Evolutionary conservation across 1,284 basidiomycete genomes (phyloP).

Genomic region (Sanguinoderma infundibulare): DNA sequence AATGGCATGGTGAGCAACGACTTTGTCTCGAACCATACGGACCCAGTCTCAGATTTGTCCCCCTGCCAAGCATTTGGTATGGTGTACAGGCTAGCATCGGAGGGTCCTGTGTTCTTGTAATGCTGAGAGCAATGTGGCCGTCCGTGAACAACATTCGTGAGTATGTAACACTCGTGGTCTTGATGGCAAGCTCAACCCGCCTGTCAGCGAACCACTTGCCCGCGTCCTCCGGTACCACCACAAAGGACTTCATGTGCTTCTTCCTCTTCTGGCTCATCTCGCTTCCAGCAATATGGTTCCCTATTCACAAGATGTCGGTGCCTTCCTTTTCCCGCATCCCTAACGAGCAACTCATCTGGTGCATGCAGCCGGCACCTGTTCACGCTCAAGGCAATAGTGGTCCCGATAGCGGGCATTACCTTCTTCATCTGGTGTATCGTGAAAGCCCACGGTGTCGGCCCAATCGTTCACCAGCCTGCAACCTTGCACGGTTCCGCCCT

Average conservation of each 20-base stretch:
- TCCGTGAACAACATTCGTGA: conserved; percentile 70
- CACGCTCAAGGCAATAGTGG: conserved; percentile 78
- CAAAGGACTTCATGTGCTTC: conserved; percentile 79
- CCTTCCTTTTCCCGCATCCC: conserved; percentile 16
- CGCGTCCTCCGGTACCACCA: conserved; percentile 70
- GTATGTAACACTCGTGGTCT: conserved; percentile 30
- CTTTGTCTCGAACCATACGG: not conserved
- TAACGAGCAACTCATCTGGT: conserved; percentile 2
- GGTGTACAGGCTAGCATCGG: conserved; percentile 85
- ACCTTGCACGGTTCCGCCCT: conserved; percentile 72
- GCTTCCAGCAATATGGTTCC: conserved; percentile 81
- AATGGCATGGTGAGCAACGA: conserved; percentile 68
- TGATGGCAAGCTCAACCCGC: not conserved
- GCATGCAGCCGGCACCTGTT: conserved; percentile 73
- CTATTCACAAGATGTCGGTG: conserved; percentile 77
- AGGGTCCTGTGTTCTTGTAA: conserved; percentile 75
- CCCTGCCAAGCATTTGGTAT: conserved; percentile 67
- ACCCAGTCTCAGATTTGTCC: not conserved
- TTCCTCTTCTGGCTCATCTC: conserved; percentile 88
- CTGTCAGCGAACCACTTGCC: conserved; percentile 66
- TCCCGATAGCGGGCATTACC: conserved; percentile 72
- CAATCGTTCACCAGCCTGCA: conserved; percentile 74
- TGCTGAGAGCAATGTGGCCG: conserved; percentile 77
- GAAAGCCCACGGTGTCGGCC: conserved; percentile 80
- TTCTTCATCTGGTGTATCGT: conserved; percentile 86